These are phyloP conservation scores for Melampsora larici-populina DNA, from an alignment of 1,284 basidiomycete species.

Conservation along the genomic window DNA sequence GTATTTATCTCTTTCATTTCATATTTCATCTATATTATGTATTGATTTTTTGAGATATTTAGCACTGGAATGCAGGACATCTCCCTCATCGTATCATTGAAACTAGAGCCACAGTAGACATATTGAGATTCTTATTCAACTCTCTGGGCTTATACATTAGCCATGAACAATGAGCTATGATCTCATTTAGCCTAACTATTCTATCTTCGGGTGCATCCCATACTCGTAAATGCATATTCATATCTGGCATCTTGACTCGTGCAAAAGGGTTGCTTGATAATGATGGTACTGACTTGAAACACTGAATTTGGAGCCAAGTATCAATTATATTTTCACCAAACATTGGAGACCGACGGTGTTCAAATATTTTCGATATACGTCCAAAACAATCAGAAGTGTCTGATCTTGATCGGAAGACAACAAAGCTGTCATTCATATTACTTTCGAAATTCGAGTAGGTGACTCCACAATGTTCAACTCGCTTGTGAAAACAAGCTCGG, in stretches of 20 bases:
- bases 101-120: not conserved
- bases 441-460: not conserved
- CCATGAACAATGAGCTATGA: not conserved
- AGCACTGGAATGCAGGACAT: too few relatives aligned
- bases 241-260: not conserved
- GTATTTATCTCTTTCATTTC: too few relatives aligned
- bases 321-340: not conserved
- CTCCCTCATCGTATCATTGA: not conserved
- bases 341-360: not conserved
- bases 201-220: not conserved
- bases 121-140: not conserved
- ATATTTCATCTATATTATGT: too few relatives aligned
- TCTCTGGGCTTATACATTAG: not conserved
- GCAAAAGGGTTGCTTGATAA: not conserved
- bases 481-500: not conserved
- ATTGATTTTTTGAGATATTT: too few relatives aligned
- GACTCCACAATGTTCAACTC: not conserved
- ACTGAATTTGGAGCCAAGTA: not conserved
- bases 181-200: not conserved
- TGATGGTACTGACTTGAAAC: not conserved
- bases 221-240: not conserved
- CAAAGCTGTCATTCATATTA: not conserved
- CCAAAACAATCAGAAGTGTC: not conserved
- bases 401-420: not conserved
- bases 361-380: not conserved